Conservation (phyloP, 345 rosid species). For the Brassica carinata region DNA sequence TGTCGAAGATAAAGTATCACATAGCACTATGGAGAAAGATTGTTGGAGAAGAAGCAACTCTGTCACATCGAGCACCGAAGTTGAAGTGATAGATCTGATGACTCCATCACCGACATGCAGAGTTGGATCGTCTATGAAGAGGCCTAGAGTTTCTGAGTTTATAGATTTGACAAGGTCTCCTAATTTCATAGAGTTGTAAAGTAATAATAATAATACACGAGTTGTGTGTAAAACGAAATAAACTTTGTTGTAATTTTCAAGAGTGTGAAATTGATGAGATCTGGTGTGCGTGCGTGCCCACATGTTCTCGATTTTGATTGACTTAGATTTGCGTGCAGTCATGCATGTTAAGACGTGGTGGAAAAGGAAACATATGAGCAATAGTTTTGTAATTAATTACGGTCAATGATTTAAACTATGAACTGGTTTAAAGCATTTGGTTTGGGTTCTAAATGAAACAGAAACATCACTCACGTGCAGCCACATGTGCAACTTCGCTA, state of each 20-base stretch:
- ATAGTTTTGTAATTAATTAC: slow-evolving; percentile 1
- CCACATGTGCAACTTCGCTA: slow-evolving; percentile 27
- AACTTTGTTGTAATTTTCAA: slow-evolving; percentile 12
- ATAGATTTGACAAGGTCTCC: slow-evolving; percentile 70
- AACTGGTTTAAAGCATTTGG: slow-evolving; percentile 20
- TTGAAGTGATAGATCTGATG: slow-evolving; percentile 72
- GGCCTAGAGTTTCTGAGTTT: slow-evolving; percentile 56
- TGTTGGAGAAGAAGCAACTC: slow-evolving; percentile 22
- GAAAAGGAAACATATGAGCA: neutral
- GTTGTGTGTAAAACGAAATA: neutral
- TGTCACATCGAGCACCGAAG: slow-evolving; percentile 30
- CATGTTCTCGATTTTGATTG: slow-evolving; percentile 27
- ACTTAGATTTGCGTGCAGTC: slow-evolving; percentile 14
- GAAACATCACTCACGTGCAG: slow-evolving; percentile 37
- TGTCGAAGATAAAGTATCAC: slow-evolving; percentile 18
- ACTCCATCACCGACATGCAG: slow-evolving; percentile 69
- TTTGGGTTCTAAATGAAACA: neutral
- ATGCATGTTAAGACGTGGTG: slow-evolving; percentile 27
- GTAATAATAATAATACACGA: neutral
- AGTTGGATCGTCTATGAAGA: slow-evolving; percentile 49
- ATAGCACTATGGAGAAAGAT: slow-evolving; percentile 33
- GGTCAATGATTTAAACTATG: slow-evolving; percentile 26
- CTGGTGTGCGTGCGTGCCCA: neutral
- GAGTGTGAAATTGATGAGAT: slow-evolving; percentile 36
- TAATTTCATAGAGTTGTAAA: slow-evolving; percentile 40